Percentiles rank a stretch among this genome's conserved stretches.
phyloP scores from a whole-genome alignment of 495 filamentous ascomycete genomes.

The Penicillium turbatum region DNA sequence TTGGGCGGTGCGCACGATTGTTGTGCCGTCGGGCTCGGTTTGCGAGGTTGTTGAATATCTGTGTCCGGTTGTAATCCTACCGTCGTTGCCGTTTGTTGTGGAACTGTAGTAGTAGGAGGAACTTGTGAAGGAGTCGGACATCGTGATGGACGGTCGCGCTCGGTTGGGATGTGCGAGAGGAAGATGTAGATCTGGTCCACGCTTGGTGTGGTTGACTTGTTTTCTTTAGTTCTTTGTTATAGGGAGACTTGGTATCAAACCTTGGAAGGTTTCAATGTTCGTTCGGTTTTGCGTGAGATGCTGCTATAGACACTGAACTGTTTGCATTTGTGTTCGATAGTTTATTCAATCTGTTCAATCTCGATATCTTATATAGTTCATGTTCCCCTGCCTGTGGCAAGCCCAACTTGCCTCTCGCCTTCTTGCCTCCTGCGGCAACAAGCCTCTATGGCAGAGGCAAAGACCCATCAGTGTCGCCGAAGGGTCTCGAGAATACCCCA shows the following conservation, averaged over 20 bases:
- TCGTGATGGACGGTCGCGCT: constrained; percentile 10
- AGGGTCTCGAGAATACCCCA: constrained; percentile 1
- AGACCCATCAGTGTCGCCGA: background rate
- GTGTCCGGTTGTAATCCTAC: constrained; percentile 28
- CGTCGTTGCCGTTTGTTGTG: constrained; percentile 23
- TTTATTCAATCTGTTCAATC: background rate
- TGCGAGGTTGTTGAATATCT: constrained; percentile 34
- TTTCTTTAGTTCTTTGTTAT: background rate
- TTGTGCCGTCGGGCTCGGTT: constrained; percentile 36
- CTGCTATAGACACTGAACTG: no score
- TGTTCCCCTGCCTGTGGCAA: background rate
- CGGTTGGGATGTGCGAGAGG: constrained; percentile 7
- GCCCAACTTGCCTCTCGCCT: constrained; percentile 9
- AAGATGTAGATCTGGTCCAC: constrained; percentile 8
- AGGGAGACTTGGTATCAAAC: background rate
- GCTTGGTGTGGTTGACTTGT: background rate
- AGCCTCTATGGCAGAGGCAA: constrained; percentile 2
- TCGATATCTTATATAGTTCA: constrained; percentile 1
- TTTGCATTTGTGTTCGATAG: background rate
- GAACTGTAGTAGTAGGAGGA: constrained; percentile 36
- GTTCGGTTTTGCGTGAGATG: background rate
- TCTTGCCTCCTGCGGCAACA: constrained; percentile 2
- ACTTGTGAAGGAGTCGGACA: constrained; percentile 25
- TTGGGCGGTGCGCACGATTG: constrained; percentile 33
- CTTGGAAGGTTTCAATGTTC: background rate